Percentiles rank a stretch among this genome's conserved stretches.
phyloP scores from a whole-genome alignment of 1,284 basidiomycete genomes.

The Hymenochaete sp. region DNA sequence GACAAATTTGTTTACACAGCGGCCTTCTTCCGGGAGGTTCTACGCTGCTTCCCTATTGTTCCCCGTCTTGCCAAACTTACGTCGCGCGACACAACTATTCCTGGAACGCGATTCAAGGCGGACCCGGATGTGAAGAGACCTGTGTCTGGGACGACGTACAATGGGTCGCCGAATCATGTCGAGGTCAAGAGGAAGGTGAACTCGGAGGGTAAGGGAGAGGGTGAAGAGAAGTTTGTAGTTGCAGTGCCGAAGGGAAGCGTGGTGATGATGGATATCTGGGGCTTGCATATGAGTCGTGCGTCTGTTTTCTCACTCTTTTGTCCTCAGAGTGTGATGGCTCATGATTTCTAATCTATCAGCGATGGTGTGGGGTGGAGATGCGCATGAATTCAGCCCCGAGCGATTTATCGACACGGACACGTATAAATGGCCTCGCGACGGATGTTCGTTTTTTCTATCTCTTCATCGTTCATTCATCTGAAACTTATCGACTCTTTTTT shows the following conservation, averaged over 20 bases:
- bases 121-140: no score
- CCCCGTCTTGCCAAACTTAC: conserved; percentile 36
- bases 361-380: conserved; percentile 38
- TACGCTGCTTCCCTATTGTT: conserved; percentile 28
- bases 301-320: neutral
- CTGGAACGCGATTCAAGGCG: conserved; percentile 28
- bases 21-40: conserved; percentile 29
- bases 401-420: conserved; percentile 36
- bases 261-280: conserved; percentile 33
- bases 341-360: conserved; percentile 19
- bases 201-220: no score
- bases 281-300: conserved; percentile 27
- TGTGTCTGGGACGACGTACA: neutral
- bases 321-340: neutral
- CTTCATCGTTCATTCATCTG: neutral
- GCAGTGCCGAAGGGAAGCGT: conserved; percentile 32
- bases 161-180: conserved; percentile 7
- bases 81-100: conserved; percentile 28
- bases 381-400: conserved; percentile 35
- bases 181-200: conserved; percentile 21
- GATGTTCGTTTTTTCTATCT: conserved; percentile 20
- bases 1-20: conserved; percentile 23
- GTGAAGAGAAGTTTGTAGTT: conserved; percentile 29
- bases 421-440: conserved; percentile 32
- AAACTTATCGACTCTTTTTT: neutral